phyloP scores from a whole-genome alignment of 2,329 filamentous ascomycete genomes.

The Fonsecaea erecta region DNA sequence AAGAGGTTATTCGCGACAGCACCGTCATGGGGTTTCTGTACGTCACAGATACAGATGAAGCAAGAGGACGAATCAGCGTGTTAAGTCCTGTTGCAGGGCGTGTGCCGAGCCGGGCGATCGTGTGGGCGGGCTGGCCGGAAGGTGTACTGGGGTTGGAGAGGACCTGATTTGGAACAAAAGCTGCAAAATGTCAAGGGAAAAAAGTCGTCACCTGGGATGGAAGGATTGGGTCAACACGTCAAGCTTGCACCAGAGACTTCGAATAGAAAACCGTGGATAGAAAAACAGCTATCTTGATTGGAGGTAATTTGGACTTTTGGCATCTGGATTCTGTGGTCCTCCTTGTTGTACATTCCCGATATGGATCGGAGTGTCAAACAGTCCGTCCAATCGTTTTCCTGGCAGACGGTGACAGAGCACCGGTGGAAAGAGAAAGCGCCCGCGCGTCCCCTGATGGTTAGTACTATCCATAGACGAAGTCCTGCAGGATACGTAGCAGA shows the following conservation, averaged over 20 bases:
- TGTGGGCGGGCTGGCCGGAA: conserved; percentile 87
- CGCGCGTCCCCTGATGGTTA: background rate
- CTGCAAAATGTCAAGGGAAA: background rate
- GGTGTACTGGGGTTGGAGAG: conserved; percentile 77
- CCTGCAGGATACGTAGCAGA: conserved; percentile 71
- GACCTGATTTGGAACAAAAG: conserved; percentile 36
- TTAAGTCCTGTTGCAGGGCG: conserved; percentile 82
- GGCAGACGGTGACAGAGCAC: background rate
- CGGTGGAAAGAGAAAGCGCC: background rate
- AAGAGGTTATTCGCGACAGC: conserved; percentile 71
- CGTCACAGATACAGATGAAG: conserved; percentile 86
- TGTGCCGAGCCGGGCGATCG: conserved; percentile 76
- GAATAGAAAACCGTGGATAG: background rate
- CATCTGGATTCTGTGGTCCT: background rate
- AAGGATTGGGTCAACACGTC: background rate
- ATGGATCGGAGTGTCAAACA: background rate
- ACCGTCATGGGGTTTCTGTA: conserved; percentile 92
- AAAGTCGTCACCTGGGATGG: background rate
- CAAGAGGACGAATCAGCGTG: conserved; percentile 77
- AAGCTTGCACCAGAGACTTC: background rate
- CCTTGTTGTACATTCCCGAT: background rate
- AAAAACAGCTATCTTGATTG: background rate
- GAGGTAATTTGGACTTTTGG: background rate
- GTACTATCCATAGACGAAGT: conserved; percentile 41
- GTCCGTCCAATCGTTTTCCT: background rate